Base-by-base conservation (phyloP, 805 yeast species). In the Lachancea lanzarotensis region DNA sequence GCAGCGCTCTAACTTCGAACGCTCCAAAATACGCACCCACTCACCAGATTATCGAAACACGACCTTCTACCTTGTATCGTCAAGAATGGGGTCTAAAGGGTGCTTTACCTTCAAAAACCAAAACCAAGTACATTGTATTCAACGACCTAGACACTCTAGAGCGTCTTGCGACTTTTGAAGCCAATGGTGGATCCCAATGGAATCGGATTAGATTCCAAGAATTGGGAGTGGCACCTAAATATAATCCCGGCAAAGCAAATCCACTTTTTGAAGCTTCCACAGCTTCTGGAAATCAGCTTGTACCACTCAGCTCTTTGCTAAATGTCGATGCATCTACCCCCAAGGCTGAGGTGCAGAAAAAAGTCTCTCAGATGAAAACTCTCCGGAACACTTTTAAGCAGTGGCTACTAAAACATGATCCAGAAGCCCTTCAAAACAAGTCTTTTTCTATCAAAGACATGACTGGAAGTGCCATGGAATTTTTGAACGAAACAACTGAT, bases 11-110 rank as follows among this genome's bases (percentile, higher is more conserved):
- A 38, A 43, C 48, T 35, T 48, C 47, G n/a, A 33, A 52, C 5
- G 49, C 52, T 7, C 52, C 53, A 19, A 50, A 52, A 13, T 52
- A 45, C 40, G 50, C 46, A 36, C 95, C 95, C 20, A 77, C 85
- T 0, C 89, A 82, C 56, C 95, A 85, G 61, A 71, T 83, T 35
- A 73, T 86, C 33, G 82, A 76, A 62, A 80, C 93, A 0, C 79
- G 84, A 42, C 76, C 80, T 40, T 71, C 84, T 7, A 73, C 83
- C 39, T 74, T 81, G 37, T 71, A 48, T 13, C 57, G 86, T 65
- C 81, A 83, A 49, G 85, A 84, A 63, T 86, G 76, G 73, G 95
- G 95, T 55, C 65, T 86, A 48, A 86, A 86, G 59, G 69, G 81
- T 37, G 70, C 84, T 17, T 66, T 86, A 38, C 95, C 95, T 2